Base-by-base conservation (phyloP, 164 flowering plant genomes). In the Chimonanthus salicifolius region DNA sequence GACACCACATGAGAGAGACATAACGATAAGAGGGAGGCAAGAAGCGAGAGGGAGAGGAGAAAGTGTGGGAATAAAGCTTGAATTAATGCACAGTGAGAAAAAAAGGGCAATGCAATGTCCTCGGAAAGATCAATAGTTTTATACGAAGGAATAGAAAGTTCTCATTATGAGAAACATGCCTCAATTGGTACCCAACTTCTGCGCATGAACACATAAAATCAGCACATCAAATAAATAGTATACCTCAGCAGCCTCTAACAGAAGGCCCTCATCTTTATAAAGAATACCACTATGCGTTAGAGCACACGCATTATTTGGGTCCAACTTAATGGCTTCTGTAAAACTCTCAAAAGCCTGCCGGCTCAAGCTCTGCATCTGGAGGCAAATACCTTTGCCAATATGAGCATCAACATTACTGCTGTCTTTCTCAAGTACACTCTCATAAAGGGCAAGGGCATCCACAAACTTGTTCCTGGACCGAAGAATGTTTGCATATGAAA, bases 171-270 rank as follows among this genome's bases (percentile, higher is more conserved):
- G 3, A 13, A 54, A 16, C 15, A 54, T 54, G 60, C 60, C 60
- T 54, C 60, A 54, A 54, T 54, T 16, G 15, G 15, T 13, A 54
- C 11, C 11, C 15, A 54, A 54, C 60, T 10, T 3, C 60, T 54
- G 4, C 60, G 15, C 60, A 54, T 54, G 60, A 33, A 33, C 33
- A 33, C 13, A 54, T 10, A 10, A 54, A 54, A 54, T 3, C 1
- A 16, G 13, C 58, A 54, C 60, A 10, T 16, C 11, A 8, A 72
- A 47, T n/a, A 60, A 47, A 44, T 15, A 69, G 6, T 15, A 76
- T 88, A 96, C 99, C 97, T 94, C 98, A 64, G 98, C 92, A 74
- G 99, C 98, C 82, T 94, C 99, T 49, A 90, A 78, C 51, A 94
- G 84, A 75, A 89, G 97, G 62, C 97, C 97, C 78, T 92, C 99